Evolutionary conservation across 768 basidiomycete species (phyloP), one percentile per base, ranked within the genome.

Genomic region (Neoboletus magnificus): DNA sequence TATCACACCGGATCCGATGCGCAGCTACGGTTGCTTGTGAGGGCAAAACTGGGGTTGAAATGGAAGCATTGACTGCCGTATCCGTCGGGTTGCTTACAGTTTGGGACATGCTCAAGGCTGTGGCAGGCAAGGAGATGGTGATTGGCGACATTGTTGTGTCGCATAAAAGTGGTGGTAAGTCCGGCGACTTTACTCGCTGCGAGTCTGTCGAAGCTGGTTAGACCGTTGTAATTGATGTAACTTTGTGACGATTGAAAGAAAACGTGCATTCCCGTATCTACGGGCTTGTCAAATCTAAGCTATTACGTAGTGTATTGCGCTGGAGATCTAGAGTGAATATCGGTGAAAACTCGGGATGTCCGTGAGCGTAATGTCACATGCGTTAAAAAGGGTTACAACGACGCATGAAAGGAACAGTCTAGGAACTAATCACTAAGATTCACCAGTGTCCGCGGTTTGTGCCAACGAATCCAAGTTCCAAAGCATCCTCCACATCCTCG

Each of bases 21-120:
- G 71, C 73, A 35, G 89, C 86, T 25, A 86, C 82, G 9, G 89
- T 91, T 35, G 76, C 84, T 39, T 89, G 87, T 60, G 81, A 85
- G 68, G 89, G 90, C 15, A 85, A 85, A 69, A 92, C 92, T 15
- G 89, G 93, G 5, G 90, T 93, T 20, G 91, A 93, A 75, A 93
- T 98, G 89, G 95, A 97, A 73, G 93, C 93, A 23, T 68, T 95
- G 53, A 90, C 86, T n/a, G 87, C 86, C 23, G 93, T 91, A 10
- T 85, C 85, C 1, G 76, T 89, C 30, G 86, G 85, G 6, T 77
- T 91, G 32, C 74, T 95, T 51, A 91, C 91, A 1, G 84, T 94
- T 15, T 96, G 92, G 89, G 92, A 93, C 66, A 94, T 96, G 93
- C 79, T 94, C 30, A 94, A 95, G 73, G 87, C 88, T 5, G 86